phyloP scores from a whole-genome alignment of 352 stramenopile species.

The Phytopythium vexans region DNA sequence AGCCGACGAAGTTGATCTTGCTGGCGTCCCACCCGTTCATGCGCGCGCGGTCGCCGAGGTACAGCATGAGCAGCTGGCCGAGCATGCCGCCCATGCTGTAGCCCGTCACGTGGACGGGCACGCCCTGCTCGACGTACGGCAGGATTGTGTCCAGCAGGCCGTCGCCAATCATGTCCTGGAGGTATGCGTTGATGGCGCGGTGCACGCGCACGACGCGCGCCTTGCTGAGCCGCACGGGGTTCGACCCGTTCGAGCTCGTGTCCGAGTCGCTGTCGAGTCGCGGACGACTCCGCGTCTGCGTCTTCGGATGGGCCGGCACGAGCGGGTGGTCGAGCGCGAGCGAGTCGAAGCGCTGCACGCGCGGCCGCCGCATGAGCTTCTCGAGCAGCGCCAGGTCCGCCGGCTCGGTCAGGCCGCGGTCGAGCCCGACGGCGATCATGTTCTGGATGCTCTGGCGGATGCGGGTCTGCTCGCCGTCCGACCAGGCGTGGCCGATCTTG shows the following conservation, averaged over 20 bases:
- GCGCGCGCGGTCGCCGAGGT: conserved; percentile 70
- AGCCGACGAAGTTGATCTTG: conserved; percentile 84
- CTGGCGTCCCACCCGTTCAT: conserved; percentile 70
- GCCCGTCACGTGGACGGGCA: conserved; percentile 76
- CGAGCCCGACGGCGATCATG: conserved; percentile 78
- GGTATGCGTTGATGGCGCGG: conserved; percentile 75
- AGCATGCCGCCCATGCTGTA: conserved; percentile 88
- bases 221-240: conserved; percentile 54
- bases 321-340: conserved; percentile 57
- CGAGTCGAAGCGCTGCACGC: conserved; percentile 68
- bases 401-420: conserved; percentile 71
- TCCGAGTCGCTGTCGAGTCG: conserved; percentile 54
- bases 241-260: conserved; percentile 37
- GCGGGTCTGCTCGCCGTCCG: conserved; percentile 78
- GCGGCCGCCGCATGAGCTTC: conserved; percentile 58
- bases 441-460: conserved; percentile 86
- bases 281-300: conserved; percentile 38
- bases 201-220: conserved; percentile 69
- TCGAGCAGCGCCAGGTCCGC: conserved; percentile 66
- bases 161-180: conserved; percentile 84
- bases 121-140: conserved; percentile 67
- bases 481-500: conserved; percentile 81
- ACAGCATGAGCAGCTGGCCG: conserved; percentile 74
- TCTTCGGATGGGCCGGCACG: conserved; percentile 52
- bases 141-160: conserved; percentile 73